Evolutionary conservation across 2,329 filamentous ascomycete species (phyloP), one percentile per base, ranked within the genome.

Genomic region (Elsinoe perseae): DNA sequence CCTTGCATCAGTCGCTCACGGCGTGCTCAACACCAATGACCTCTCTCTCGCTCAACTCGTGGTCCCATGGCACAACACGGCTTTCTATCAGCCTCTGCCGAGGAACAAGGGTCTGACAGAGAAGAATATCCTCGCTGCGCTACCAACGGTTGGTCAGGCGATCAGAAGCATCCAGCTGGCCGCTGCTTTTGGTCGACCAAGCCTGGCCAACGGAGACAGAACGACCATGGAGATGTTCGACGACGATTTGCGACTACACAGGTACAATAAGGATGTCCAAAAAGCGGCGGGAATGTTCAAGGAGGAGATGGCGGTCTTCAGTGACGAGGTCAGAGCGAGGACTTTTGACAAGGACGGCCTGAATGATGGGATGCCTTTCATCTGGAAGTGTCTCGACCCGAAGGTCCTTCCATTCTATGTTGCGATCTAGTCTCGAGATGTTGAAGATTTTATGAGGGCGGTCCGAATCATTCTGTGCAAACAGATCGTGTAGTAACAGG

Each of bases 281-380:
- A 54, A 53, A 0, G 75, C 75, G 2, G 71, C 71, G 6, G 57
- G 54, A 6, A 56, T 21, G 2, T 77, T 76, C 60, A 65, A 65
- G 61, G 54, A 34, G 9, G 59, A 61, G 16, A 75, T 78, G 73
- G 48, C 64, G 55, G 59, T 42, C 2, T 68, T 76, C 40, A 76
- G 75, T 61, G 54, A 63, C 2, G 60, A 64, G 25, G 64, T 77
- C 8, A 64, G 64, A n/a, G 64, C 57, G 4, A 68, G 73, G n/a
- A 59, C 20, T 0, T 78, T 79, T 63, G 74, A 74, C 58, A 57
- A 56, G 2, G 46, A 72, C 4, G 76, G 75, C 0, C 65, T 78
- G 43, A 70, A 68, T 60, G 68, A 72, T 58, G 75, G 74, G 1
- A 77, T 76, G 75, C 76, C 76, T 5, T 77, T 77, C 59, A 44